Percentiles rank a stretch among this genome's conserved stretches.
phyloP scores from a whole-genome alignment of 768 basidiomycete genomes.

The Hygrophorus pudorinus region DNA sequence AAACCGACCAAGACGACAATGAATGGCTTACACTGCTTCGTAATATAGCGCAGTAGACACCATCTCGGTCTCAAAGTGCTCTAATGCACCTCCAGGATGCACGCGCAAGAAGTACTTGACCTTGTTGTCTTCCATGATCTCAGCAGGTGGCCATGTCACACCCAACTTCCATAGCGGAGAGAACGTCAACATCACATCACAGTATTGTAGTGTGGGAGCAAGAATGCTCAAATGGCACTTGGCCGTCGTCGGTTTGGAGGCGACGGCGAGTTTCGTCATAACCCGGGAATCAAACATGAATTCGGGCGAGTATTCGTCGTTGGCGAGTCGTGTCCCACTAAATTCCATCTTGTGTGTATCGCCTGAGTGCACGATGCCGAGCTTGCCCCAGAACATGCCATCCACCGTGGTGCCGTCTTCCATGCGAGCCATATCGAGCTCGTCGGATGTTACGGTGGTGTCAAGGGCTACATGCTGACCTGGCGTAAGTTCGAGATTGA shows the following conservation, averaged over 20 bases:
- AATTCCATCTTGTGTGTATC: conserved; percentile 79
- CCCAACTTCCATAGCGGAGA: conserved; percentile 68
- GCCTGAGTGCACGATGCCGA: conserved; percentile 70
- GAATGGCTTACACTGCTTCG: conserved; percentile 60
- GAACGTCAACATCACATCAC: conserved; percentile 65
- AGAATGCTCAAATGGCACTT: conserved; percentile 70
- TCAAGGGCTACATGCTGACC: conserved; percentile 77
- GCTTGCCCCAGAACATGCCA: conserved; percentile 82
- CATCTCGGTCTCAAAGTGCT: conserved; percentile 79
- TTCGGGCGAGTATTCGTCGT: conserved; percentile 55
- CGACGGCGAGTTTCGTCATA: conserved; percentile 67
- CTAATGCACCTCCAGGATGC: conserved; percentile 77
- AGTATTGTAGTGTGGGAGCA: conserved; percentile 66
- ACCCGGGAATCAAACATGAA: conserved; percentile 69
- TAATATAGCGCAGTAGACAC: conserved; percentile 77
- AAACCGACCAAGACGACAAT: conserved; percentile 1
- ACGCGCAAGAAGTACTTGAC: conserved; percentile 78
- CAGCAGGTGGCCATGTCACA: conserved; percentile 71
- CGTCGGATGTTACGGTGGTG: conserved; percentile 68
- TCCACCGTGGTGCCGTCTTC: conserved; percentile 83
- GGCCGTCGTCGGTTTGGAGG: conserved; percentile 63
- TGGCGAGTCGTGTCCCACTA: conserved; percentile 62
- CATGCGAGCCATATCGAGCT: conserved; percentile 86
- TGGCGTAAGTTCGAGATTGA: conserved; percentile 71
- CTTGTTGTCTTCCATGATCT: conserved; percentile 55